A percentile compares a stretch with the other conserved stretches of the same genome.
phyloP scores from a whole-genome alignment of 139 green algal genomes.

The Picochlorum costavermella region DNA sequence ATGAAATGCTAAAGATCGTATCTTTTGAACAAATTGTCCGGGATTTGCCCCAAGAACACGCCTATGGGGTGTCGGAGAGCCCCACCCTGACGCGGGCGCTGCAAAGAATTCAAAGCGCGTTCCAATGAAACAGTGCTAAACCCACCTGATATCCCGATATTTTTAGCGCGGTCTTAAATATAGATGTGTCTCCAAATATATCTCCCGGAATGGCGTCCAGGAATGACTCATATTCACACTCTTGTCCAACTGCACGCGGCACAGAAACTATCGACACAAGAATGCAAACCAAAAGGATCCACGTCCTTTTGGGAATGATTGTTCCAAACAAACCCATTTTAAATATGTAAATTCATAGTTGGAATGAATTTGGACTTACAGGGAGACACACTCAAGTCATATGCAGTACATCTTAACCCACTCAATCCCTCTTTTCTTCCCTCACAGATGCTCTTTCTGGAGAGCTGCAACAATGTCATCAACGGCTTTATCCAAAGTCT shows the following conservation, averaged over 20 bases:
- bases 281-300: too few relatives aligned
- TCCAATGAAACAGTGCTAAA: background rate
- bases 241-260: background rate
- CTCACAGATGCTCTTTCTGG: background rate
- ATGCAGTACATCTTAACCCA: too few relatives aligned
- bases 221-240: conserved; percentile 5
- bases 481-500: conserved; percentile 4
- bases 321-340: too few relatives aligned
- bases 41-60: background rate
- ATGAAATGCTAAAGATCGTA: background rate
- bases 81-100: too few relatives aligned
- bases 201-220: background rate
- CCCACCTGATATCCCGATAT: conserved; percentile 10
- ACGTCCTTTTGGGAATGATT: too few relatives aligned
- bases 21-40: background rate
- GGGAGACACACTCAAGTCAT: too few relatives aligned
- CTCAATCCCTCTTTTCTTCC: too few relatives aligned
- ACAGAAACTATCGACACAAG: too few relatives aligned
- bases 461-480: background rate
- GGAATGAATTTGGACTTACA: too few relatives aligned
- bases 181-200: conserved; percentile 9
- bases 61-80: too few relatives aligned
- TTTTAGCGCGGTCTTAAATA: conserved; percentile 10
- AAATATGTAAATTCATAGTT: too few relatives aligned
- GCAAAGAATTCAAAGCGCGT: too few relatives aligned